phyloP scores from a whole-genome alignment of 2,329 filamentous ascomycete genomes.

The Diaporthe sp. region DNA sequence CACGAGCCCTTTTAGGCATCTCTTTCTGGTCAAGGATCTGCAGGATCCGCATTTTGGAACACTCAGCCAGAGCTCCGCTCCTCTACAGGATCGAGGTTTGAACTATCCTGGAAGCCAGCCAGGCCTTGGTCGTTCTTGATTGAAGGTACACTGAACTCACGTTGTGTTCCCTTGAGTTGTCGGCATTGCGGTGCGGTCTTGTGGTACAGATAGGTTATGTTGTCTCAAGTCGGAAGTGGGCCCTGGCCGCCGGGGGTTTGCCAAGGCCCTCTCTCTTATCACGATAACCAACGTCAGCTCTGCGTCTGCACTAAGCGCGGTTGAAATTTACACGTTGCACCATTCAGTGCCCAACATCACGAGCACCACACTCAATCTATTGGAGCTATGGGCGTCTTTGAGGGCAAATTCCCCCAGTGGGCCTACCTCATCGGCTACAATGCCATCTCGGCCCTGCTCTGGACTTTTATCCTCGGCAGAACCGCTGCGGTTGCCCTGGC shows the following conservation, averaged over 20 bases:
- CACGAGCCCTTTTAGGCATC: neutral
- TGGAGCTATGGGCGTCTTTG: slow-evolving; percentile 37
- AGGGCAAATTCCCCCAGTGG: slow-evolving; percentile 40
- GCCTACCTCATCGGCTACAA: slow-evolving; percentile 42
- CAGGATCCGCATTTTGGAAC: neutral
- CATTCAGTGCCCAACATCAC: neutral
- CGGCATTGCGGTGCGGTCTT: neutral
- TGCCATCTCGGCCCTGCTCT: slow-evolving; percentile 32
- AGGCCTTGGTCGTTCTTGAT: neutral
- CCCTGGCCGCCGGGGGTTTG: neutral
- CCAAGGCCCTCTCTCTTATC: slow-evolving; percentile 2
- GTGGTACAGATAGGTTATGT: neutral
- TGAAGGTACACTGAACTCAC: no score
- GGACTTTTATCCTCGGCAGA: slow-evolving; percentile 30
- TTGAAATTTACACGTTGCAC: slow-evolving; percentile 22
- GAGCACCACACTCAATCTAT: neutral
- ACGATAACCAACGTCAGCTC: slow-evolving; percentile 25
- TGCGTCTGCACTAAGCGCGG: neutral
- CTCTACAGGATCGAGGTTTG: neutral
- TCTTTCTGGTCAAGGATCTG: neutral
- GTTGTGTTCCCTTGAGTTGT: neutral
- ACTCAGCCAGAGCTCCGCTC: neutral
- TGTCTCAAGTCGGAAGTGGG: neutral
- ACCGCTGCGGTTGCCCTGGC: slow-evolving; percentile 26
- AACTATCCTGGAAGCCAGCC: neutral